Evolutionary conservation across 192 early-diverging fungal genomes (phyloP).

Genomic region (Podila horticola): DNA sequence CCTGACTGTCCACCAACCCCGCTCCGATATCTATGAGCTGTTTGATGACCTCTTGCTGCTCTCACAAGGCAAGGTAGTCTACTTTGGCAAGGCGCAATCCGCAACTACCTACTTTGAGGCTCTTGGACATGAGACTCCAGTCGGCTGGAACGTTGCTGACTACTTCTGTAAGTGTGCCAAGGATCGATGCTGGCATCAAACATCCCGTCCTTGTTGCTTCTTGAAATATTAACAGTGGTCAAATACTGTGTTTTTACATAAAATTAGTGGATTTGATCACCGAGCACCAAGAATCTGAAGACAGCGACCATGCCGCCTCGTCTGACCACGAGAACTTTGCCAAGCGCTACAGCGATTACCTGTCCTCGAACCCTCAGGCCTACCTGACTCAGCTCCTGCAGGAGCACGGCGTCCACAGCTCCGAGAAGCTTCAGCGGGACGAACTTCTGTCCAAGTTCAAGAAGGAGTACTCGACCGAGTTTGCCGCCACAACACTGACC

Average conservation of each 20-base stretch:
- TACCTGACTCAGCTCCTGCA: constrained; percentile 23
- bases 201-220: not conserved
- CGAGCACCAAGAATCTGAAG: constrained; percentile 15
- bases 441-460: constrained; percentile 29
- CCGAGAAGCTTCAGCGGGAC: constrained; percentile 31
- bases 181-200: not conserved
- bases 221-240: not conserved
- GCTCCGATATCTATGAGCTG: constrained; percentile 80
- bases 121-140: constrained; percentile 84
- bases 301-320: not conserved
- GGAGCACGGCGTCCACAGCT: constrained; percentile 11
- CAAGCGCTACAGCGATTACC: constrained; percentile 15
- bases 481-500: constrained; percentile 48
- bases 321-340: constrained; percentile 16
- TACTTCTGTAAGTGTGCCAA: constrained; percentile 77
- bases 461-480: constrained; percentile 37
- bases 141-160: constrained; percentile 95
- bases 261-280: constrained; percentile 26
- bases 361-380: constrained; percentile 23
- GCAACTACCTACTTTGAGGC: constrained; percentile 83
- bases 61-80: constrained; percentile 75
- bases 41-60: constrained; percentile 78
- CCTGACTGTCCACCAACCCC: constrained; percentile 96
- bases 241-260: not conserved
- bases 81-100: constrained; percentile 68